phyloP scores from a whole-genome alignment of 352 stramenopile genomes.

The Globisporangium paddicum region DNA sequence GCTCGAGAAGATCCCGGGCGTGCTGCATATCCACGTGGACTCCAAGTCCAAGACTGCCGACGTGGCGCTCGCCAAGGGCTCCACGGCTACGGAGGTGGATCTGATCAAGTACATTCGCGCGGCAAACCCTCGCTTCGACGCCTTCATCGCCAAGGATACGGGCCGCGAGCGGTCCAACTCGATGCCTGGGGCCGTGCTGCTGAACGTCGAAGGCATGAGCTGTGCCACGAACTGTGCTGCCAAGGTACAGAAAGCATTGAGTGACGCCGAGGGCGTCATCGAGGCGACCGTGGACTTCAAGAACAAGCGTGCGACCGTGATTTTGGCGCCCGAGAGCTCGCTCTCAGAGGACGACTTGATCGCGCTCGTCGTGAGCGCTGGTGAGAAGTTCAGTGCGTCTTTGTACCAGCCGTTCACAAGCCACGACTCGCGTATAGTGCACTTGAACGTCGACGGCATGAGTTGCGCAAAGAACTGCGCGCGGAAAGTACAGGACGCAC shows the following conservation, averaged over 20 bases:
- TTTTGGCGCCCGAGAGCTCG: constrained; percentile 51
- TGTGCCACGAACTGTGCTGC: constrained; percentile 60
- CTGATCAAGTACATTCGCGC: constrained; percentile 81
- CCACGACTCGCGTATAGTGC: constrained; percentile 67
- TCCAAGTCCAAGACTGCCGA: constrained; percentile 76
- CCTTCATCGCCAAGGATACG: constrained; percentile 55
- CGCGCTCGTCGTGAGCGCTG: constrained; percentile 39
- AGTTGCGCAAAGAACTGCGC: constrained; percentile 74
- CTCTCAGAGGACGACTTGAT: constrained; percentile 72
- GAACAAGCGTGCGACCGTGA: constrained; percentile 65
- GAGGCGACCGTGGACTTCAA: constrained; percentile 66
- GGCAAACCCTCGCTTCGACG: constrained; percentile 71
- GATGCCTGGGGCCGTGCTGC: constrained; percentile 55
- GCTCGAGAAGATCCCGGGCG: constrained; percentile 74
- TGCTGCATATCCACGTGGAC: constrained; percentile 82
- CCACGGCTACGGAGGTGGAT: constrained; percentile 79
- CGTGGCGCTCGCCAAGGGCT: constrained; percentile 71
- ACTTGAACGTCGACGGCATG: constrained; percentile 73
- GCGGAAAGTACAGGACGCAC: constrained; percentile 62
- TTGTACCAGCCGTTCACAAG: constrained; percentile 62
- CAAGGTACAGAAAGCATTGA: constrained; percentile 56
- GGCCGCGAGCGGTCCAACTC: constrained; percentile 40
- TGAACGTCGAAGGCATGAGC: constrained; percentile 75
- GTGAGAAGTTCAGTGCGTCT: constrained; percentile 47
- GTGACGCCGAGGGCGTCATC: constrained; percentile 45